Base-by-base conservation (phyloP, 306 rosid species). In the Vigna unguiculata region DNA sequence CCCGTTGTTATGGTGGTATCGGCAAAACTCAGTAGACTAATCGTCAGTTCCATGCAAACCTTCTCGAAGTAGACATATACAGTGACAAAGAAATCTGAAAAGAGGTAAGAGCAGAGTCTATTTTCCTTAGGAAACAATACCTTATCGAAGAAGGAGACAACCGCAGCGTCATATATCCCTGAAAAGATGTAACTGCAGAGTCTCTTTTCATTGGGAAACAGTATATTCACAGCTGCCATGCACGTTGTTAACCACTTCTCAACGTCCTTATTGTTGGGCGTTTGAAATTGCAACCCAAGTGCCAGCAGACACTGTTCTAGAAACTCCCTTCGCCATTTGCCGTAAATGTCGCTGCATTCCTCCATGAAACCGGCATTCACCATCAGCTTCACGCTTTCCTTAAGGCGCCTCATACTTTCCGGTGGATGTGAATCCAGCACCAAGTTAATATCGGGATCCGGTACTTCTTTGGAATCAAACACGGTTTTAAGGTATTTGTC, bases 151-250 rank as follows among this genome's bases (percentile, higher is more conserved):
- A n/a, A 49, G 17, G 54, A 16, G 20, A 6, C 21, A 49, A 5
- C 1, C 3, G 9, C n/a, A n/a, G n/a, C 21, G 0, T 0, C 0
- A 49, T 21, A n/a, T 10, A n/a, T 6, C 11, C 6, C 21, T 7
- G 20, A n/a, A 17, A 49, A 49, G 21, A 49, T 3, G 10, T 16
- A 6, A 49, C 6, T 1, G 3, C 10, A 49, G 54, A 49, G 54
- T 16, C 3, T 49, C 3, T 10, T 6, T 49, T 49, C 54, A 16
- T 0, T n/a, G 54, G 9, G 54, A 16, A 49, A n/a, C 3, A 49
- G 54, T n/a, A 49, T 6, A 7, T 4, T 14, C 17, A 2, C 17
- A 14, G 19, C 17, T 46, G 7, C 51, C 17, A 14, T 4, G 17
- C 21, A 49, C 0, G 54, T 6, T 2, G 16, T 49, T 6, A n/a